These are phyloP conservation scores for Daldinia grandis DNA, from an alignment of 495 filamentous ascomycete genomes.

Conservation along the genomic window DNA sequence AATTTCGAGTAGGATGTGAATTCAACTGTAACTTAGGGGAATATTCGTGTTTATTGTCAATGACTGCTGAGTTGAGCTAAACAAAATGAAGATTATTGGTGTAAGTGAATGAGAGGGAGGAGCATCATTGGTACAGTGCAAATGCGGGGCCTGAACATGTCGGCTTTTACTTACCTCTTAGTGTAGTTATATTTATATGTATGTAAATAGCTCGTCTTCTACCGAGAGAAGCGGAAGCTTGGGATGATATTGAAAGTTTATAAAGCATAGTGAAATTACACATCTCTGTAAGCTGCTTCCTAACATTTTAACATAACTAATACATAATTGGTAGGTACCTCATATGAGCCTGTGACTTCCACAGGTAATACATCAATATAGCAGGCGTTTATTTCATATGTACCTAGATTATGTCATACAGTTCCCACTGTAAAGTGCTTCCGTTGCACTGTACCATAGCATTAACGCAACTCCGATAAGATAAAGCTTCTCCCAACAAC, in stretches of 20 bases:
- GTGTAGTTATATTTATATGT: too few species aligned
- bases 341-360: not conserved
- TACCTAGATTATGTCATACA: not conserved
- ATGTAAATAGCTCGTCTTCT: not conserved
- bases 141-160: conserved; percentile 19
- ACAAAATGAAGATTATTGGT: not conserved
- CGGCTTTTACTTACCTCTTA: not conserved
- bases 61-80: not conserved
- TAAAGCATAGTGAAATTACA: too few species aligned
- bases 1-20: not conserved
- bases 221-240: not conserved
- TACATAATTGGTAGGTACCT: not conserved
- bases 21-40: not conserved
- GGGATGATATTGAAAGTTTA: not conserved
- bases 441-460: not conserved
- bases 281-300: not conserved
- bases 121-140: conserved; percentile 23
- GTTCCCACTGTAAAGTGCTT: not conserved
- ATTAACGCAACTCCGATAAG: conserved; percentile 27
- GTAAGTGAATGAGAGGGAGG: conserved; percentile 18
- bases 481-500: conserved; percentile 32
- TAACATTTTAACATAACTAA: not conserved
- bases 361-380: not conserved
- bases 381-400: not conserved
- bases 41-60: not conserved